Conservation (phyloP, 495 filamentous ascomycete genomes). For the Penicillium tannophilum region DNA sequence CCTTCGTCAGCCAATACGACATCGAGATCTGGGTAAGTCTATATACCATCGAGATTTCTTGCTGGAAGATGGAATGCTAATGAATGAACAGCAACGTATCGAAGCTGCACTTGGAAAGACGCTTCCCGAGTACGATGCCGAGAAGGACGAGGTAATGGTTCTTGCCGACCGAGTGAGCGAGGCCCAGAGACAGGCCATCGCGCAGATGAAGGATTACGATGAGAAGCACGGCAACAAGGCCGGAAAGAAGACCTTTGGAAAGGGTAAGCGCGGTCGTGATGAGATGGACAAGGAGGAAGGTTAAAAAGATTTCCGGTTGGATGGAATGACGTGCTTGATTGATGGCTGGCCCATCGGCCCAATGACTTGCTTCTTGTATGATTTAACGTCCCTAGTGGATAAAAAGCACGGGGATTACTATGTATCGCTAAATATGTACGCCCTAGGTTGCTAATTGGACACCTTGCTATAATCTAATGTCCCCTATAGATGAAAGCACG, state of each 20-base stretch:
- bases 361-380: constrained; percentile 9
- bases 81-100: constrained; percentile 43
- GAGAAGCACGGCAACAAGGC: constrained; percentile 69
- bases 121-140: constrained; percentile 63
- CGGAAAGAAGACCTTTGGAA: constrained; percentile 58
- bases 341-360: constrained; percentile 21
- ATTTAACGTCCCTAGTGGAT: constrained; percentile 8
- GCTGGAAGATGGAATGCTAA: neutral
- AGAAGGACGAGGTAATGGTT: constrained; percentile 88
- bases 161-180: constrained; percentile 76
- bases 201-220: constrained; percentile 79
- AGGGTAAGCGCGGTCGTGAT: constrained; percentile 65
- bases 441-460: too few species aligned
- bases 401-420: neutral
- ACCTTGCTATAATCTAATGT: too few species aligned
- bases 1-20: constrained; percentile 85
- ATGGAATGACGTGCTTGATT: neutral
- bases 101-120: constrained; percentile 80
- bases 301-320: constrained; percentile 16
- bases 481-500: too few species aligned
- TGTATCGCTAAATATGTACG: too few species aligned
- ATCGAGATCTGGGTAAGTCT: constrained; percentile 75
- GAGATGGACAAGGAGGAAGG: constrained; percentile 83
- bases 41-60: neutral
- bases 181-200: constrained; percentile 79